Conservation (phyloP, 495 filamentous ascomycete species). For the Aspergillus ostianus region DNA sequence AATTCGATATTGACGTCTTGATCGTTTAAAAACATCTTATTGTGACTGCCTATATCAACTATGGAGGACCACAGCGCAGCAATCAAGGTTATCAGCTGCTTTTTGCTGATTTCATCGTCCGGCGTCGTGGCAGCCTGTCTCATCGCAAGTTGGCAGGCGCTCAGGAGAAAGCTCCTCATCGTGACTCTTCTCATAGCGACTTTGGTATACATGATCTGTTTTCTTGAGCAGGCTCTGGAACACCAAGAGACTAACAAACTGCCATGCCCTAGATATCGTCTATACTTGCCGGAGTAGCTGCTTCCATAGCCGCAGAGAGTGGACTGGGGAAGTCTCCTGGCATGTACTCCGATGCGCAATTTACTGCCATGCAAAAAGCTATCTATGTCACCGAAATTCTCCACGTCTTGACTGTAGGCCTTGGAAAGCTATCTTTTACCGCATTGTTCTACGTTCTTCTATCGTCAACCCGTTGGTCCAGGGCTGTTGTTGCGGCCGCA, state of each 20-base stretch:
- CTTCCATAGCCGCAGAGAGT: not conserved
- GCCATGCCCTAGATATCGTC: not conserved
- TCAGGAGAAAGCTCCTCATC: slow-evolving; percentile 1
- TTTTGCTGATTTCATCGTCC: slow-evolving; percentile 1
- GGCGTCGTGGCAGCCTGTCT: slow-evolving; percentile 1
- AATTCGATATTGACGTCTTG: not conserved
- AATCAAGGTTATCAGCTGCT: slow-evolving; percentile 4
- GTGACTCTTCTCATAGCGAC: not conserved
- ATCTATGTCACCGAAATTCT: not conserved
- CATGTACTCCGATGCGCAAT: not conserved
- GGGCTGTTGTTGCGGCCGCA: not conserved
- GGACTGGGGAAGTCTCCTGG: not conserved
- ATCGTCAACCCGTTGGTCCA: not conserved
- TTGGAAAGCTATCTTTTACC: slow-evolving; percentile 6
- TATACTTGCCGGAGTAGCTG: not conserved
- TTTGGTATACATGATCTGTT: not conserved
- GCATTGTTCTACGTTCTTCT: slow-evolving; percentile 4
- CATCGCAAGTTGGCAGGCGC: slow-evolving; percentile 4
- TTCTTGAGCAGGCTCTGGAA: too few species aligned
- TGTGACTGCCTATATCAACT: not conserved
- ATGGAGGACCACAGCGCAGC: not conserved
- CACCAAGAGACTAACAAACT: not conserved
- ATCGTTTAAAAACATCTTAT: not conserved
- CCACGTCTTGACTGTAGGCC: slow-evolving; percentile 4
- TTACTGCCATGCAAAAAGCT: not conserved